Evolutionary conservation across 2,329 filamentous ascomycete species (phyloP).

Genomic region (Phialophora expanda): DNA sequence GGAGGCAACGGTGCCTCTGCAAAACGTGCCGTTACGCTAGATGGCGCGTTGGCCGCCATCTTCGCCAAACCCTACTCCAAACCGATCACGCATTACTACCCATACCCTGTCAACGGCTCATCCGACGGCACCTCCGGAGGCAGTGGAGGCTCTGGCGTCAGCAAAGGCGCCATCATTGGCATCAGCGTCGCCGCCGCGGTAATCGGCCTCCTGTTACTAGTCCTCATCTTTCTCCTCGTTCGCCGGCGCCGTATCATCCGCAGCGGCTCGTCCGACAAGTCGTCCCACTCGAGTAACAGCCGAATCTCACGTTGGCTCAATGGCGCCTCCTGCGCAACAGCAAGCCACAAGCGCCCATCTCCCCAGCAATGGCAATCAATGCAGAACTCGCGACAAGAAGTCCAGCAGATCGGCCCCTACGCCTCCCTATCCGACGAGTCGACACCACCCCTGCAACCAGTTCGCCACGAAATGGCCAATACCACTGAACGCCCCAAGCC

Average conservation of each 20-base stretch:
- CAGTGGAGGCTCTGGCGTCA: constrained; percentile 22
- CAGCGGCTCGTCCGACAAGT: constrained; percentile 33
- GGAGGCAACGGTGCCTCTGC: constrained; percentile 42
- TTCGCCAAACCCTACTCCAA: constrained; percentile 63
- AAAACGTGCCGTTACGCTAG: constrained; percentile 44
- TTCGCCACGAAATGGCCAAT: constrained; percentile 35
- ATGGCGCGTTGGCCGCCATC: constrained; percentile 55
- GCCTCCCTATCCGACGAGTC: constrained; percentile 16
- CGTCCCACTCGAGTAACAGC: constrained; percentile 28
- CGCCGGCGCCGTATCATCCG: constrained; percentile 46
- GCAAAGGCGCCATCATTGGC: constrained; percentile 63
- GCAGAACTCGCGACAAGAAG: constrained; percentile 18
- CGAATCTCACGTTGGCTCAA: constrained; percentile 33
- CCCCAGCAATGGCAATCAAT: constrained; percentile 12
- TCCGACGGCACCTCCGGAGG: constrained; percentile 24
- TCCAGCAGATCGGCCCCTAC: constrained; percentile 23
- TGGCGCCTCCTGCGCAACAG: constrained; percentile 25
- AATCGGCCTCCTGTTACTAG: constrained; percentile 54
- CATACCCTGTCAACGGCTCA: constrained; percentile 54
- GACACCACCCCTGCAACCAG: constrained; percentile 23
- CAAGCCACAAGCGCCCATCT: constrained; percentile 16
- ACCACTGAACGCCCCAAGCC: constrained; percentile 34
- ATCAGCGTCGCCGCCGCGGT: constrained; percentile 66
- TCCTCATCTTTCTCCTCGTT: constrained; percentile 61
- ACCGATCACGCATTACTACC: constrained; percentile 64